Evolutionary conservation across 257 asterid genomes (phyloP).

Genomic region (Catharanthus roseus): DNA sequence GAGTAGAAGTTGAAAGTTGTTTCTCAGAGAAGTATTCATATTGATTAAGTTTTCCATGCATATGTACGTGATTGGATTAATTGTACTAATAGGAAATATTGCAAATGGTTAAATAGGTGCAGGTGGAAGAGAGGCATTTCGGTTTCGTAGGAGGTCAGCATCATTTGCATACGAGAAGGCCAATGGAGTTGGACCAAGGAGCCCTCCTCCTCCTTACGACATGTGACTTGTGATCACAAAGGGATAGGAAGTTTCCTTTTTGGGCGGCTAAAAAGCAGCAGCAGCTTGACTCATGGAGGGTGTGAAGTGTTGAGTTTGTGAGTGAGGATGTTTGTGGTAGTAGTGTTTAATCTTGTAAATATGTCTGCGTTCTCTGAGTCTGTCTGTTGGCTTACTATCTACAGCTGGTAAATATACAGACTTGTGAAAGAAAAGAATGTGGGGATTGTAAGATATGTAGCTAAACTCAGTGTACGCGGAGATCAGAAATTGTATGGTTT

Average conservation of each 20-base stretch:
- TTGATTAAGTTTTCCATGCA: too few species aligned
- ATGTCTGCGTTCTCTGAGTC: not conserved
- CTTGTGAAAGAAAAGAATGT: conserved; percentile 10
- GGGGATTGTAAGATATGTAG: conserved; percentile 13
- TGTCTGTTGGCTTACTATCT: not conserved
- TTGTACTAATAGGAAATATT: not conserved
- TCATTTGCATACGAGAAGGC: conserved; percentile 80
- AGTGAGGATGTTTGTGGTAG: conserved; percentile 1
- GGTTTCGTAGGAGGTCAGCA: conserved; percentile 71
- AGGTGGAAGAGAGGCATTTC: conserved; percentile 68
- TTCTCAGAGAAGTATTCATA: too few species aligned
- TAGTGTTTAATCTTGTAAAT: conserved; percentile 19
- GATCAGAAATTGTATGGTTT: too few species aligned
- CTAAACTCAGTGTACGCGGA: conserved; percentile 12
- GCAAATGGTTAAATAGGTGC: conserved; percentile 27
- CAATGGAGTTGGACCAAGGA: conserved; percentile 74
- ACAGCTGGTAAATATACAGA: conserved; percentile 14
- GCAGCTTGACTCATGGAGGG: conserved; percentile 16
- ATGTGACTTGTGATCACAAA: conserved; percentile 43
- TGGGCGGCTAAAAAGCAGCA: conserved; percentile 14
- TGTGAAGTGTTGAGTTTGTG: not conserved
- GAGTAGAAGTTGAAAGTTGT: not conserved
- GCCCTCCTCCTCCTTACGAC: conserved; percentile 94
- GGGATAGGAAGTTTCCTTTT: not conserved
- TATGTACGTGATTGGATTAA: too few species aligned